phyloP scores from a whole-genome alignment of 2,329 filamentous ascomycete species.

The Trichoderma sp. region DNA sequence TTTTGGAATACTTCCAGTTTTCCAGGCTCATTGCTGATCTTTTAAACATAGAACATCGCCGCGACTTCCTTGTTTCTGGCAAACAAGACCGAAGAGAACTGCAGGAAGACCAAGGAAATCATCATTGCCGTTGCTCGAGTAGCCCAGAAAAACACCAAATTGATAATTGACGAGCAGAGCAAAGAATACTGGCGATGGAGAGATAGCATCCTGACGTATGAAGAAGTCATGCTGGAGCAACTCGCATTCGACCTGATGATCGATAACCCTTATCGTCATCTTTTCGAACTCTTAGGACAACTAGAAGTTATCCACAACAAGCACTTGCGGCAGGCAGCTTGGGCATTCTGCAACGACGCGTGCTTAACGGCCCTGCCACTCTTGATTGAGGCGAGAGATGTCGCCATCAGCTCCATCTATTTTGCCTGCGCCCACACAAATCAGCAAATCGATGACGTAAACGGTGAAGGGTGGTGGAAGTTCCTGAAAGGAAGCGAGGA shows the following conservation, averaged over 20 bases:
- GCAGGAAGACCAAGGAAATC: conserved; percentile 90
- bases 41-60: conserved; percentile 64
- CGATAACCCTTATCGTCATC: conserved; percentile 79
- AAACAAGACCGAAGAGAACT: conserved; percentile 96
- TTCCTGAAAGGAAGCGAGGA: conserved; percentile 67
- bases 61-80: conserved; percentile 90
- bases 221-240: conserved; percentile 87
- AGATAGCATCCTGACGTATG: conserved; percentile 87
- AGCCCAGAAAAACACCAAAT: conserved; percentile 87
- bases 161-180: conserved; percentile 91
- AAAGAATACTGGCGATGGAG: conserved; percentile 99
- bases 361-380: conserved; percentile 82
- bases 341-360: conserved; percentile 92
- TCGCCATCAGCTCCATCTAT: conserved; percentile 83
- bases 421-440: conserved; percentile 75
- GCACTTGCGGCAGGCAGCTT: conserved; percentile 76
- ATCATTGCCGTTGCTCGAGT: conserved; percentile 92
- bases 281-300: conserved; percentile 76
- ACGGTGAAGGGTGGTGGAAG: conserved; percentile 85
- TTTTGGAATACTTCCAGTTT: neutral
- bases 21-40: neutral
- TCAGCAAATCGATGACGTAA: conserved; percentile 71
- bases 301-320: conserved; percentile 77
- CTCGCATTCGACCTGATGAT: conserved; percentile 93
- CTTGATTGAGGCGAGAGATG: conserved; percentile 72